Conservation (phyloP, 1,284 basidiomycete genomes). For the Cutaneotrichosporon sp. region DNA sequence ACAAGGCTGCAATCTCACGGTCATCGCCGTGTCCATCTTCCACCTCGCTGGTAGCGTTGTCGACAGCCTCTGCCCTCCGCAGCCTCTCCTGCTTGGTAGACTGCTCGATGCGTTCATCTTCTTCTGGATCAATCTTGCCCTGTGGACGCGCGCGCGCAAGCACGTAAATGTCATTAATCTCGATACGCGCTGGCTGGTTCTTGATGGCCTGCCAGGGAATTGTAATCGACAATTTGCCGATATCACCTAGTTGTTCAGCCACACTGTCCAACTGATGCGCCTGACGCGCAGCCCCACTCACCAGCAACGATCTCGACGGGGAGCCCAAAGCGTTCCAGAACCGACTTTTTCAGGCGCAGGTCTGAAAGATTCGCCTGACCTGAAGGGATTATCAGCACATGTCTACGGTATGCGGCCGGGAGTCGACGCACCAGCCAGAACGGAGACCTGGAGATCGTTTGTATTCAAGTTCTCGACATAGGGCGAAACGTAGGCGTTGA, state of each 20-base stretch:
- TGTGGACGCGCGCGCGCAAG: slow-evolving; percentile 52
- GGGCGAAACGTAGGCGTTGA: slow-evolving; percentile 87
- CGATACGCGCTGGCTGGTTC: slow-evolving; percentile 85
- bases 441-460: slow-evolving; percentile 90
- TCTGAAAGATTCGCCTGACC: slow-evolving; percentile 78
- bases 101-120: slow-evolving; percentile 77
- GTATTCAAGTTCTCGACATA: slow-evolving; percentile 97
- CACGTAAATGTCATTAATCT: slow-evolving; percentile 92
- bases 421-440: slow-evolving; percentile 66
- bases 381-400: slow-evolving; percentile 38
- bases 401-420: neutral
- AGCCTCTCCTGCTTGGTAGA: slow-evolving; percentile 85
- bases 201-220: slow-evolving; percentile 96
- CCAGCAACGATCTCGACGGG: slow-evolving; percentile 96
- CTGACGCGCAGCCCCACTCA: slow-evolving; percentile 31
- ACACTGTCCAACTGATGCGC: neutral
- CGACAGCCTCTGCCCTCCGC: slow-evolving; percentile 80
- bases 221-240: slow-evolving; percentile 85
- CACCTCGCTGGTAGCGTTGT: slow-evolving; percentile 52
- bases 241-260: slow-evolving; percentile 60
- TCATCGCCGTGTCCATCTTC: slow-evolving; percentile 49
- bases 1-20: too few species aligned
- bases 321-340: slow-evolving; percentile 90
- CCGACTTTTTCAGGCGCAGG: slow-evolving; percentile 85
- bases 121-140: slow-evolving; percentile 64